Percentiles rank a stretch among this genome's conserved stretches.
These are phyloP conservation scores for Cladorrhinum sp. DNA, from an alignment of 2,329 filamentous ascomycete genomes.

Conservation along the genomic window DNA sequence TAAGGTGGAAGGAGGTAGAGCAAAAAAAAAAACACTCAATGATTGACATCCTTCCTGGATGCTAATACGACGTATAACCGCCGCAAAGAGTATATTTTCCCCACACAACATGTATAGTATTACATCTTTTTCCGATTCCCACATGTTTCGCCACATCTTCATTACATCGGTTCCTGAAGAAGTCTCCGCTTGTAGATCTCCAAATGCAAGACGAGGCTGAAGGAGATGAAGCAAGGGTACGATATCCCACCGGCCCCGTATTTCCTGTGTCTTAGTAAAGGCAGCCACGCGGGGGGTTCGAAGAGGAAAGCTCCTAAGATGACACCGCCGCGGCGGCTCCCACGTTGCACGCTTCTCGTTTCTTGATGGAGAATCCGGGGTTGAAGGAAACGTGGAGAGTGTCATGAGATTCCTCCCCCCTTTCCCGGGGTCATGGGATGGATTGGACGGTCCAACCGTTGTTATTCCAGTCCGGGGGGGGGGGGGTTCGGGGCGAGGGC, in stretches of 20 bases:
- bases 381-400: background rate
- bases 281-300: background rate
- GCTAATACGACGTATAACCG: background rate
- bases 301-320: background rate
- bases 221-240: background rate
- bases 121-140: background rate
- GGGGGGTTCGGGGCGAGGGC: background rate
- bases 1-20: too few relatives aligned
- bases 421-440: background rate
- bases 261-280: background rate
- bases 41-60: too few relatives aligned
- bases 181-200: too few relatives aligned
- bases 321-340: background rate
- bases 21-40: too few relatives aligned
- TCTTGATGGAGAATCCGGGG: background rate
- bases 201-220: background rate
- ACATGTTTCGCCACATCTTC: background rate
- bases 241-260: background rate
- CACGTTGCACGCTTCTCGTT: conserved; percentile 3
- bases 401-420: background rate
- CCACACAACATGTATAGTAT: background rate
- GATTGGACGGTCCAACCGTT: background rate
- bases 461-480: too few relatives aligned
- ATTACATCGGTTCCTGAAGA: too few relatives aligned
- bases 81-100: background rate